Base-by-base conservation (phyloP, 2,329 filamentous ascomycete genomes). In the Verticillium tricorpus region DNA sequence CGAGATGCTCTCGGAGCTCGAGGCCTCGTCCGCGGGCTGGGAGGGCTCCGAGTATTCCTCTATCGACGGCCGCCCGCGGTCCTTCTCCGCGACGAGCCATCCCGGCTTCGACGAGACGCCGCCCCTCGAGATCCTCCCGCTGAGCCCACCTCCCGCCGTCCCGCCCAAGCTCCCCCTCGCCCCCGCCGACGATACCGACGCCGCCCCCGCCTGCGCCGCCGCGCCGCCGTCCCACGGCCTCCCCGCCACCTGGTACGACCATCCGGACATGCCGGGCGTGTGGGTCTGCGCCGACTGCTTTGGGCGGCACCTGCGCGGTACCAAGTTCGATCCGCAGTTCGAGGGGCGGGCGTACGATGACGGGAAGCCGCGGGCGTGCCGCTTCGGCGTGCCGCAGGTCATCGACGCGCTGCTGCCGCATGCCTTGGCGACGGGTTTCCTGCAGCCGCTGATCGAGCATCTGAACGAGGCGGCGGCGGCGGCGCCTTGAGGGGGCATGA, bases 271-370 rank as follows among this genome's bases (percentile, higher is more conserved):
- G 0, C 72, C 75, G 0, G 66, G 69, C 1, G 76, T 72, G 22
- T 56, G 67, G 3, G 68, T 78, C 58, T 80, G 77, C 63, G 71
- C 74, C 2, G 64, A 70, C 2, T 79, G 77, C 65, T 78, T 77
- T 60, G 69, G 71, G 6, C 71, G 77, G 57, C 60, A 74, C 31
- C 73, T 79, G 19, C 69, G 69, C 61, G 59, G 69, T 5, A 73
- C 73, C 0, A 60, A 35, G 1, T 73, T 76, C 61, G 55, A 68
- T 6, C 52, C 65, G 37, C 61, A 65, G 0, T 79, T 79, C 57
- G 55, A 50, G 0, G 65, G 61, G 8, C 60, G 63, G 2, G 60
- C 64, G 0, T 64, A 63, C 40, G 35, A 66, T 4, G 72, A 77
- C 34, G 61, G 63, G 1, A 65, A 69, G 19, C 66, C 71, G 8